phyloP scores from a whole-genome alignment of 1,284 basidiomycete genomes.

The Austroboletus novae-zelandiae region DNA sequence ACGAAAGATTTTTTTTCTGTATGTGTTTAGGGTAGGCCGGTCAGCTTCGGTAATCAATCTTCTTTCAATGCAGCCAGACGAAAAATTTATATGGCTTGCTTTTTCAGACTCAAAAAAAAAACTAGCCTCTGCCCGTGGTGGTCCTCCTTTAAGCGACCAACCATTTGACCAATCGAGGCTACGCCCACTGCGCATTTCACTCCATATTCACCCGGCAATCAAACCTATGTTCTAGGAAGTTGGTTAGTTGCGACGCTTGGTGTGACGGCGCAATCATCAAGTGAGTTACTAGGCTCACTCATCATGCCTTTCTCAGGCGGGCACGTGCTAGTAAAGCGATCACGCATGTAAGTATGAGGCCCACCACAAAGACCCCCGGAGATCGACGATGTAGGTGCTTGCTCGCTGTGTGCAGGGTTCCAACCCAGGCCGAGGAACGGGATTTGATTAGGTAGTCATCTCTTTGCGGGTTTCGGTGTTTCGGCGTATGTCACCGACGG shows the following conservation, averaged over 20 bases:
- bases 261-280: not conserved
- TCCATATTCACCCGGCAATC: not conserved
- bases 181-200: not conserved
- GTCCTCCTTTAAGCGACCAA: not conserved
- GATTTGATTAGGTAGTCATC: not conserved
- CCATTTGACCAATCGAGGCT: not conserved
- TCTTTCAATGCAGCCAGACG: no score
- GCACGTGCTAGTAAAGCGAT: slow-evolving; percentile 18
- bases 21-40: slow-evolving; percentile 32
- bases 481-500: slow-evolving; percentile 1
- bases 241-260: not conserved
- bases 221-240: not conserved
- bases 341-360: slow-evolving; percentile 17
- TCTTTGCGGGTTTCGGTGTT: not conserved
- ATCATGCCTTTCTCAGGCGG: not conserved
- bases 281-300: not conserved
- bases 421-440: not conserved
- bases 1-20: slow-evolving; percentile 13
- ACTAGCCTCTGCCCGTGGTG: not conserved
- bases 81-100: not conserved
- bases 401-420: not conserved
- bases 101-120: not conserved
- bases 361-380: not conserved
- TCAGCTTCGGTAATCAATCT: not conserved
- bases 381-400: slow-evolving; percentile 19